Evolutionary conservation across 257 asterid genomes (phyloP), one percentile per base, ranked within the genome.

Genomic region (Przewalskia tangutica): DNA sequence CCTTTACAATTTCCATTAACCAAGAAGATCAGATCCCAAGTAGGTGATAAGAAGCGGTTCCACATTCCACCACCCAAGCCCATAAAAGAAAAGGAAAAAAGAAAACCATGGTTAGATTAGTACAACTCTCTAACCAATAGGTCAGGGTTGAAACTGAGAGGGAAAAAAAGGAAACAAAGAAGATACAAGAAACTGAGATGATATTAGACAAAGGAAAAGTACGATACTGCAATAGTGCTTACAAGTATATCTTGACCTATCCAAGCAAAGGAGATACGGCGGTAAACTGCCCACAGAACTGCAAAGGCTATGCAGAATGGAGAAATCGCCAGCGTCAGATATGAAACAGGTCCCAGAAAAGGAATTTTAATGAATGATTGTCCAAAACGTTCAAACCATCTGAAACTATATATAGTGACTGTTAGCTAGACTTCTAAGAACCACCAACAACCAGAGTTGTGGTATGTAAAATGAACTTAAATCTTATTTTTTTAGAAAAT

Each of bases 201-300:
- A 17, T 62, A 54, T 44, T 48, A 11, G 65, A 76, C 51, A 4
- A 71, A 27, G 42, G 13, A 50, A 73, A 50, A 50, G 20, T 27
- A 36, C 4, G n/a, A 23, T 27, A 50, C 23, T 48, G 62, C 18
- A 50, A 16, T 4, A 50, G 18, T 50, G 65, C 98, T 89, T 92
- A 96, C 99, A 81, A 96, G 98, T 85, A 96, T 93, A 88, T 96
- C 98, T 89, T 96, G 99, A 88, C 98, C 99, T 77, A 96, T 91
- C 99, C 99, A 96, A 77, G 99, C 98, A 50, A 91, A 93, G 83
- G 93, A 87, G 82, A 85, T 84, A n/a, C 85, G 90, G 54, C 98
- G 97, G 62, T 81, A 90, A 65, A 96, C 93, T 76, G 97, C 98
- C 99, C 99, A 94, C 59, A 89, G 82, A 86, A 93, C 97, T 59